phyloP scores from a whole-genome alignment of 345 rosid genomes.

The Pugionium cornutum region DNA sequence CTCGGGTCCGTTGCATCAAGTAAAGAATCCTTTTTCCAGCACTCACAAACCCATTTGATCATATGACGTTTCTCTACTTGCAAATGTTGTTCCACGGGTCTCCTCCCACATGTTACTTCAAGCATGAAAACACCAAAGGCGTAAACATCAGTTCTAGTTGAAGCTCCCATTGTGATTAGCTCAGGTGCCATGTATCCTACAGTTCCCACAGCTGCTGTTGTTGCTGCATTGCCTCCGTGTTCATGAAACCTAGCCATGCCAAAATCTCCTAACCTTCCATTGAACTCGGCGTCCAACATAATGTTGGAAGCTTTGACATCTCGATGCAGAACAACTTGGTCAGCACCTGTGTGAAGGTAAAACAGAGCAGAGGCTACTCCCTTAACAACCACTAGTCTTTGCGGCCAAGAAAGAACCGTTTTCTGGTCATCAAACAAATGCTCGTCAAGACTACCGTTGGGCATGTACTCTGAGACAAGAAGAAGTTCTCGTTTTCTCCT shows the following conservation, averaged over 20 bases:
- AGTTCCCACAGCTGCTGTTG: slow-evolving; percentile 89
- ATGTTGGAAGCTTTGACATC: slow-evolving; percentile 58
- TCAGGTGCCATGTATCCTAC: slow-evolving; percentile 63
- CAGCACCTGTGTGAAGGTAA: slow-evolving; percentile 58
- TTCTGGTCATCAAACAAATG: slow-evolving; percentile 39
- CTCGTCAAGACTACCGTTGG: slow-evolving; percentile 59
- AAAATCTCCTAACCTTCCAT: slow-evolving; percentile 86
- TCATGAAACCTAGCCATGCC: slow-evolving; percentile 88
- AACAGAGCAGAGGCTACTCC: slow-evolving; percentile 52
- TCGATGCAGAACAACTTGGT: slow-evolving; percentile 55
- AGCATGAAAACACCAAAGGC: slow-evolving; percentile 58
- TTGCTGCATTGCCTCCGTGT: slow-evolving; percentile 65
- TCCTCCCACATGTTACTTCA: slow-evolving; percentile 54
- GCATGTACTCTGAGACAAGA: slow-evolving; percentile 59
- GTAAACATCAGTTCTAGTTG: slow-evolving; percentile 48
- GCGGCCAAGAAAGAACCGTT: slow-evolving; percentile 46
- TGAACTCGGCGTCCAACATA: slow-evolving; percentile 57
- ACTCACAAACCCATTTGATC: slow-evolving; percentile 46
- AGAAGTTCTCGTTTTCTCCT: slow-evolving; percentile 54
- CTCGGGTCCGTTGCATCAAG: slow-evolving; percentile 45
- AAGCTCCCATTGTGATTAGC: slow-evolving; percentile 48
- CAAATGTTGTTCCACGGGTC: slow-evolving; percentile 67
- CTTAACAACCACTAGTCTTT: slow-evolving; percentile 43
- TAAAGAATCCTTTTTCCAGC: slow-evolving; percentile 44
- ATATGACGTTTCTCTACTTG: slow-evolving; percentile 36